Conservation (phyloP, 108 stramenopile genomes). For the Hondaea fermentalgiana region DNA sequence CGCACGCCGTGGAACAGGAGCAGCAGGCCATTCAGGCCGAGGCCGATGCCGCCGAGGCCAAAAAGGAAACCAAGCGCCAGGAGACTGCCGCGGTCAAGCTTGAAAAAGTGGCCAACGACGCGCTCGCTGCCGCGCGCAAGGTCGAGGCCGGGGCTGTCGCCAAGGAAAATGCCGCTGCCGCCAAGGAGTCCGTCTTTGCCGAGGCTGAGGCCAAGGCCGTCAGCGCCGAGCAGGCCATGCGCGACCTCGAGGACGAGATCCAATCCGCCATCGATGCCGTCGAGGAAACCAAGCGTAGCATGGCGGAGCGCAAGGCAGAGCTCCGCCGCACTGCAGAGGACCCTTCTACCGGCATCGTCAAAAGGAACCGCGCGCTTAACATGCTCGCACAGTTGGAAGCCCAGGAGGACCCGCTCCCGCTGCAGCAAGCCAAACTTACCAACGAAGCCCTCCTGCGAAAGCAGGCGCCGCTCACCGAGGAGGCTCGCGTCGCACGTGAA, state of each 20-base stretch:
- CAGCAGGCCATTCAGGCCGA: not conserved
- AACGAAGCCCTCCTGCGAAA: not conserved
- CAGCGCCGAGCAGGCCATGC: not conserved
- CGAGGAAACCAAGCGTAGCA: not conserved
- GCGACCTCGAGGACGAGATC: not conserved
- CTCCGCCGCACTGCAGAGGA: not conserved
- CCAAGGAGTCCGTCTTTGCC: slow-evolving; percentile 10
- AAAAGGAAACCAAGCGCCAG: not conserved
- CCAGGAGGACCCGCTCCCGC: not conserved
- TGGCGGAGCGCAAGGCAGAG: not conserved
- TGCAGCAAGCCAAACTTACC: not conserved
- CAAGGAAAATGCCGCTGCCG: not conserved
- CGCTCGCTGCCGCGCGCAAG: not conserved
- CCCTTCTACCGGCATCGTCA: not conserved
- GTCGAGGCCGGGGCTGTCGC: not conserved
- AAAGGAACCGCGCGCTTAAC: not conserved
- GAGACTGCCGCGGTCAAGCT: not conserved
- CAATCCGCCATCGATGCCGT: not conserved
- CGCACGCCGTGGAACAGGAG: slow-evolving; percentile 4
- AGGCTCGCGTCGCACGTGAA: not conserved
- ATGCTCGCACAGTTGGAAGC: not conserved
- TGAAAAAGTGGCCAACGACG: not conserved
- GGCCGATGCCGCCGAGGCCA: not conserved
- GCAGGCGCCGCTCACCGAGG: not conserved
- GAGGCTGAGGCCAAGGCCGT: not conserved